These are phyloP conservation scores for Aschersonia sp. DNA, from an alignment of 2,329 filamentous ascomycete genomes.

Conservation along the genomic window DNA sequence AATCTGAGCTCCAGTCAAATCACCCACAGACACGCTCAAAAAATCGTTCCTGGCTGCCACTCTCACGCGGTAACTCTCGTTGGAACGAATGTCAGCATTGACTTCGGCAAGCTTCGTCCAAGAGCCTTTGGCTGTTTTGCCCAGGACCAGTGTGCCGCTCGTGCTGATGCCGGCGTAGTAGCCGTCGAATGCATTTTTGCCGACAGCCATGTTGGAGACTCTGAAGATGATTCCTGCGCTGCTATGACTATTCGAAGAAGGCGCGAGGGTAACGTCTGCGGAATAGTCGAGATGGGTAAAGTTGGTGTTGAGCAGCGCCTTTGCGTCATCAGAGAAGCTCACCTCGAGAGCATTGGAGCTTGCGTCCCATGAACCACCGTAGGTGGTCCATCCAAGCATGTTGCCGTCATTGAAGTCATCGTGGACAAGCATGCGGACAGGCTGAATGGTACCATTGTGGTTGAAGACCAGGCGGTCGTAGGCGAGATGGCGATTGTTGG, in stretches of 20 bases:
- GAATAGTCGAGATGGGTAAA: constrained; percentile 18
- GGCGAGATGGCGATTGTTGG: constrained; percentile 29
- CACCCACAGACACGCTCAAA: constrained; percentile 6
- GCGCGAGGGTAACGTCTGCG: constrained; percentile 10
- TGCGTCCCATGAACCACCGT: constrained; percentile 7
- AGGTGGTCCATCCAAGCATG: constrained; percentile 21
- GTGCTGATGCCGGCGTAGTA: constrained; percentile 18
- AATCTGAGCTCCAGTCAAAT: constrained; percentile 4
- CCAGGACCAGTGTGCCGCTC: constrained; percentile 10
- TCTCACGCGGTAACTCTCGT: constrained; percentile 3
- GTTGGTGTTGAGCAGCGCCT: constrained; percentile 20
- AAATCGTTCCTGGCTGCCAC: constrained; percentile 5
- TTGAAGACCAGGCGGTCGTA: constrained; percentile 34
- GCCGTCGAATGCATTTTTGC: constrained; percentile 6
- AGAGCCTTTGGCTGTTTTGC: constrained; percentile 4
- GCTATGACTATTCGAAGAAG: constrained; percentile 3
- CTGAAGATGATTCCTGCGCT: constrained; percentile 22
- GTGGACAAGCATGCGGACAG: constrained; percentile 27
- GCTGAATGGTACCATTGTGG: constrained; percentile 24
- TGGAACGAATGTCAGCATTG: constrained; percentile 2
- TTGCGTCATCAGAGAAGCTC: constrained; percentile 7
- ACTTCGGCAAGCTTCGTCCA: constrained; percentile 4
- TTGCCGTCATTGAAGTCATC: constrained; percentile 26
- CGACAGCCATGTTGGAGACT: constrained; percentile 8
- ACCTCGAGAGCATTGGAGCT: constrained; percentile 9